Conservation (phyloP, 768 basidiomycete species). For the Rhodotorula kratochvilovae region DNA sequence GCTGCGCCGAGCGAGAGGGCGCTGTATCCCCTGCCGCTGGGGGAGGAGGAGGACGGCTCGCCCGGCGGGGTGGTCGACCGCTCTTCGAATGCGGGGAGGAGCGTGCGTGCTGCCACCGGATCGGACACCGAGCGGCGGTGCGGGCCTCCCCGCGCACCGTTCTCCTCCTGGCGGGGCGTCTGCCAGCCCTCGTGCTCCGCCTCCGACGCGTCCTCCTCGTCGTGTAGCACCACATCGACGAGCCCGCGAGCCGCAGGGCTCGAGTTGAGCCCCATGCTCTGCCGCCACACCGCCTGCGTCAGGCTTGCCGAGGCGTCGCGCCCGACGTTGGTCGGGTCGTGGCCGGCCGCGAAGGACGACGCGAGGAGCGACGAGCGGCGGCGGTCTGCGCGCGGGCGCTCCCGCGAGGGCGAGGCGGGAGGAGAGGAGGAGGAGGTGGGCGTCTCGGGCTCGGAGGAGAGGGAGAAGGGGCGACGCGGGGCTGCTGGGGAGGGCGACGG, state of each 20-base stretch:
- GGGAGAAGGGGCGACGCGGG: conserved; percentile 22
- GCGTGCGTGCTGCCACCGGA: too few species aligned
- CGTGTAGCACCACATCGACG: background rate
- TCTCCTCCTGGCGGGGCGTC: background rate
- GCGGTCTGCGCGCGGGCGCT: background rate
- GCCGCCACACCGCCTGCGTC: conserved; percentile 28
- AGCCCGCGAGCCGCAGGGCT: background rate
- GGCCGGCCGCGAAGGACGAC: too few species aligned
- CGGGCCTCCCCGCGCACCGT: background rate
- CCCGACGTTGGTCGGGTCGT: conserved; percentile 12
- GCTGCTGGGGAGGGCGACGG: background rate
- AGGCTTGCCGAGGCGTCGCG: conserved; percentile 7
- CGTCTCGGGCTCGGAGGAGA: conserved; percentile 28
- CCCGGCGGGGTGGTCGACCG: too few species aligned
- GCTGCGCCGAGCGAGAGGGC: background rate
- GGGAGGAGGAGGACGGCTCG: background rate
- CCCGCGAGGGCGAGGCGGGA: background rate
- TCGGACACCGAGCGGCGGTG: background rate
- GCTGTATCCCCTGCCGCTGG: background rate
- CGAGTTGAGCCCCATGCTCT: conserved; percentile 15
- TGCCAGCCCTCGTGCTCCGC: background rate
- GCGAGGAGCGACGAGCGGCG: background rate
- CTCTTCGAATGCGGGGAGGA: background rate
- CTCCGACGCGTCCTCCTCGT: background rate
- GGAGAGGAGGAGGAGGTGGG: conserved; percentile 2